Percentiles rank a stretch among this genome's conserved stretches.
Conservation (phyloP, 2,329 filamentous ascomycete species). For the Fusarium newnesense region DNA sequence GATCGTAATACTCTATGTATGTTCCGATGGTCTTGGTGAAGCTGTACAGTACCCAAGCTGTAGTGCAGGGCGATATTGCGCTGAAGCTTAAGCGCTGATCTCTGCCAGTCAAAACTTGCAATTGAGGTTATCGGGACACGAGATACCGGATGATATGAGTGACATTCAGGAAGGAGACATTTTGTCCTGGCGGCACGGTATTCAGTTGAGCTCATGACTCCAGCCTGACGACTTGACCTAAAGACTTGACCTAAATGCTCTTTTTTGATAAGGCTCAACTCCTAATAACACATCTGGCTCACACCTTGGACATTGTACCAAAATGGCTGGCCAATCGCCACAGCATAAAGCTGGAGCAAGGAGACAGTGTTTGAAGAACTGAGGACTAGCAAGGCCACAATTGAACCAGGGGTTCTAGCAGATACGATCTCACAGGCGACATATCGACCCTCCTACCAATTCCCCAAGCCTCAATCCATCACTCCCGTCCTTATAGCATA, state of each 20-base stretch:
- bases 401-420: too few relatives aligned
- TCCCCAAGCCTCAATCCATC: neutral
- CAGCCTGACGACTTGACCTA: too few relatives aligned
- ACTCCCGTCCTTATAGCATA: fast-evolving
- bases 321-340: too few relatives aligned
- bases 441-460: fast-evolving
- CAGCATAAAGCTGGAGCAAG: too few relatives aligned
- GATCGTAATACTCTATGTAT: neutral
- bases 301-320: too few relatives aligned
- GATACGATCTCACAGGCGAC: fast-evolving
- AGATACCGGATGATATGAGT: neutral
- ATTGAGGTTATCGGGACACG: fast-evolving
- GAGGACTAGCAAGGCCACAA: too few relatives aligned
- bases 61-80: neutral
- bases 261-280: too few relatives aligned
- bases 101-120: fast-evolving
- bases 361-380: too few relatives aligned
- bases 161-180: too few relatives aligned
- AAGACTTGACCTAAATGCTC: too few relatives aligned
- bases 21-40: neutral
- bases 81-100: fast-evolving
- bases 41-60: fast-evolving
- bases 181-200: fast-evolving
- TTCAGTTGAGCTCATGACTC: neutral
- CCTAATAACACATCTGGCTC: too few relatives aligned